Conservation (phyloP, 1,139 yeast species). For the Spencermartinsiella ligniputridi region DNA sequence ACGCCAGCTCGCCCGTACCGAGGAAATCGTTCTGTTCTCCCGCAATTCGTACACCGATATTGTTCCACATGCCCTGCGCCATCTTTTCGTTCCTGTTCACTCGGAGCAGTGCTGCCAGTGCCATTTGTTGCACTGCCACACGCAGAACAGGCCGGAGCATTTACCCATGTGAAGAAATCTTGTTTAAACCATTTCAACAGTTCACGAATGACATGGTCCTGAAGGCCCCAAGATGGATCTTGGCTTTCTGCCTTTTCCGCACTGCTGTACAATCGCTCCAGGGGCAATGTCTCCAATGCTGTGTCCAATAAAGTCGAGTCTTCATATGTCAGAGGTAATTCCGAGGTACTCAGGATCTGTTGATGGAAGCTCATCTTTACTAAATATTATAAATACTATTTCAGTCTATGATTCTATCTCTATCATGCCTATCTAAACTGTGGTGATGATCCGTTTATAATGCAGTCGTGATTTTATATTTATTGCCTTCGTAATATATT, state of each 20-base stretch:
- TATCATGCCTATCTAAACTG: too few relatives aligned
- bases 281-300: constrained; percentile 39
- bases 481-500: too few relatives aligned
- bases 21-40: constrained; percentile 53
- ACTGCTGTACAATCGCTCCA: constrained; percentile 33
- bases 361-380: constrained; percentile 1
- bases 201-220: constrained; percentile 67
- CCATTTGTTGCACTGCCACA: constrained; percentile 34
- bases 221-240: constrained; percentile 45
- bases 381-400: too few relatives aligned
- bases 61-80: constrained; percentile 58
- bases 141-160: constrained; percentile 54
- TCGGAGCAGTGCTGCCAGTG: constrained; percentile 38
- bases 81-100: constrained; percentile 37
- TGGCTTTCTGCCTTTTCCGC: constrained; percentile 36
- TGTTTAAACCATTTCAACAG: constrained; percentile 70
- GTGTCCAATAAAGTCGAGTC: constrained; percentile 32
- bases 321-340: constrained; percentile 36
- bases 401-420: too few relatives aligned
- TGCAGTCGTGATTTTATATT: too few relatives aligned
- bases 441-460: too few relatives aligned
- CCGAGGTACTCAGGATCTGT: constrained; percentile 5
- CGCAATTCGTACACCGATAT: constrained; percentile 56
- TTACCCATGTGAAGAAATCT: constrained; percentile 80
- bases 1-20: constrained; percentile 67